Conservation (phyloP, 2,329 filamentous ascomycete genomes). For the Hypomyces rosellus region DNA sequence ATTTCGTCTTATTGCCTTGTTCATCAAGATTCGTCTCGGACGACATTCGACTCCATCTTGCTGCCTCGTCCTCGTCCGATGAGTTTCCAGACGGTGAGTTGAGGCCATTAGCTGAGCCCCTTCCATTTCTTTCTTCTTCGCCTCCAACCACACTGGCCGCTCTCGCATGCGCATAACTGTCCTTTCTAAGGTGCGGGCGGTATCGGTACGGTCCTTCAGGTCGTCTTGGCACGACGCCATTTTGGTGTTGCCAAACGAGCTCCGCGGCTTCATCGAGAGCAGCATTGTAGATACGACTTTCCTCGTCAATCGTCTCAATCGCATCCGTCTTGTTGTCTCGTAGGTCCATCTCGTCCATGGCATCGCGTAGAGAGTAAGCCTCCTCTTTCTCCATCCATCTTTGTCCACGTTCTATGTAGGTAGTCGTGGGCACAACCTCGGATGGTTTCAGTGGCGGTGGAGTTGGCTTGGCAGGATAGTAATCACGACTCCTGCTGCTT, state of each 20-base stretch:
- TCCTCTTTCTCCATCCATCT: conserved; percentile 80
- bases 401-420: conserved; percentile 67
- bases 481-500: conserved; percentile 42
- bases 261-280: conserved; percentile 73
- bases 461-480: conserved; percentile 40
- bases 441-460: conserved; percentile 49
- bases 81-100: conserved; percentile 42
- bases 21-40: conserved; percentile 17
- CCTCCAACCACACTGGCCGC: conserved; percentile 52
- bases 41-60: conserved; percentile 25
- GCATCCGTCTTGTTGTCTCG: conserved; percentile 25
- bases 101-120: conserved; percentile 1
- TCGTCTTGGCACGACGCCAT: conserved; percentile 45
- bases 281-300: conserved; percentile 61
- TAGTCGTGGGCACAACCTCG: conserved; percentile 57
- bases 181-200: conserved; percentile 60
- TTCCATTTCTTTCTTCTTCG: conserved; percentile 30
- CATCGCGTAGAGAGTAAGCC: conserved; percentile 60
- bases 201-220: conserved; percentile 63
- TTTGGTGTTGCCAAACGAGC: conserved; percentile 69
- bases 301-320: conserved; percentile 36
- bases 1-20: conserved; percentile 25
- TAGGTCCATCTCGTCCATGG: conserved; percentile 67
- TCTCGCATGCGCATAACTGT: conserved; percentile 64
- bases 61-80: conserved; percentile 38